Percentiles rank a stretch among this genome's conserved stretches.
phyloP scores from a whole-genome alignment of 805 yeast genomes.

The Cyberlindnera xishuangbannaensis region DNA sequence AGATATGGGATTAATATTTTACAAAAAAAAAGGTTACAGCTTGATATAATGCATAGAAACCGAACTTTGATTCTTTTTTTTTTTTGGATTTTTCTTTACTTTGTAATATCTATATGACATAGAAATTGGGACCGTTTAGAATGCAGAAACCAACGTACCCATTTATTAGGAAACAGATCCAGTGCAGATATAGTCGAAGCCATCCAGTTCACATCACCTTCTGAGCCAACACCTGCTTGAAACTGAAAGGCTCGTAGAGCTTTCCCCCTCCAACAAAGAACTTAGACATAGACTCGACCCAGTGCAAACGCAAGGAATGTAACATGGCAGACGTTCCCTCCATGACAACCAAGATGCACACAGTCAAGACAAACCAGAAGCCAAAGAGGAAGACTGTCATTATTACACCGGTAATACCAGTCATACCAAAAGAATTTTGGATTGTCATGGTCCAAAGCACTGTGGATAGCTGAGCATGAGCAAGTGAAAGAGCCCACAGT shows the following conservation, averaged over 20 bases:
- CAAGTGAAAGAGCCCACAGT: conserved; percentile 94
- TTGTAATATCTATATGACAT: too few species aligned
- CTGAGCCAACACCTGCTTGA: conserved; percentile 28
- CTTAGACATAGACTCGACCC: conserved; percentile 99
- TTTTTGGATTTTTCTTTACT: neutral
- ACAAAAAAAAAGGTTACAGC: neutral
- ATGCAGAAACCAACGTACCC: too few species aligned
- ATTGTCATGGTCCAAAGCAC: conserved; percentile 97
- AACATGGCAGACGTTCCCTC: conserved; percentile 99
- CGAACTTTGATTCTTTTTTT: neutral
- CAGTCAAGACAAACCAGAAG: conserved; percentile 92
- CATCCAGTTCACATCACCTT: conserved; percentile 2
- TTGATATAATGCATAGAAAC: neutral
- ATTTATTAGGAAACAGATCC: too few species aligned
- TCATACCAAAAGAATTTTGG: conserved; percentile 60
- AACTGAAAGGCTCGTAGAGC: conserved; percentile 84
- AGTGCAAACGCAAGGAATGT: conserved; percentile 95
- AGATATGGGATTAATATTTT: conserved; percentile 66
- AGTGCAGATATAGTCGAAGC: neutral
- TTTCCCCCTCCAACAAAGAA: conserved; percentile 96
- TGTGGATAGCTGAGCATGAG: conserved; percentile 93
- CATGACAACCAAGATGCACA: conserved; percentile 88
- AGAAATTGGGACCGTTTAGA: too few species aligned
- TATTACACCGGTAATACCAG: conserved; percentile 54
- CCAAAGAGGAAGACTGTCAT: conserved; percentile 79